Percentiles rank a stretch among this genome's conserved stretches.
Conservation (phyloP, 495 filamentous ascomycete species). For the Chaetomium cochliodes region DNA sequence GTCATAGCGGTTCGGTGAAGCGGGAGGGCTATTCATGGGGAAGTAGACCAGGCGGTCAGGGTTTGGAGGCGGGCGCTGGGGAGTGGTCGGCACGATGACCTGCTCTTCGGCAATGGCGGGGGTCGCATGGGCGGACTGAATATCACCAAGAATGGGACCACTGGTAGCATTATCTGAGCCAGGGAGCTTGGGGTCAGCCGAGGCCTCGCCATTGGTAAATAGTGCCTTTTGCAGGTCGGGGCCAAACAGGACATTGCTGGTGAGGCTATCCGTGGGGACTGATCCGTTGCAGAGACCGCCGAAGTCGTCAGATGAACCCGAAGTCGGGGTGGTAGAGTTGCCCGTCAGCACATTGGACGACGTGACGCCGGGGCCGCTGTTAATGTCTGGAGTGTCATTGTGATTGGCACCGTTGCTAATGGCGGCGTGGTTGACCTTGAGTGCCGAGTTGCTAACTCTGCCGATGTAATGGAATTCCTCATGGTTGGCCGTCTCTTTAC, state of each 20-base stretch:
- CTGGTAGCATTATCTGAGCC: background rate
- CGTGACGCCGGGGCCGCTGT: background rate
- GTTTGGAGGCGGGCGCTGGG: background rate
- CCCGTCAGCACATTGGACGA: background rate
- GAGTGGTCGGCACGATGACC: background rate
- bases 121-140: background rate
- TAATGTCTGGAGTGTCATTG: background rate
- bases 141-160: background rate
- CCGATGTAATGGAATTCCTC: conserved; percentile 10
- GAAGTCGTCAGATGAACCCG: background rate
- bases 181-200: conserved; percentile 8
- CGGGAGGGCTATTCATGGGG: background rate
- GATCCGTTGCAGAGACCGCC: background rate
- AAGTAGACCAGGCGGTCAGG: conserved; percentile 14
- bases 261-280: background rate
- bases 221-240: conserved; percentile 14
- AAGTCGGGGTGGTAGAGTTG: background rate
- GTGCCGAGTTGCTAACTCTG: conserved; percentile 3
- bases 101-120: background rate
- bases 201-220: conserved; percentile 2
- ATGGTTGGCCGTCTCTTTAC: background rate
- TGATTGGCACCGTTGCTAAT: background rate
- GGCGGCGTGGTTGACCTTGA: background rate
- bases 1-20: background rate
- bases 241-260: background rate